A percentile compares a stretch with the other conserved stretches of the same genome.
Conservation (phyloP, 2,329 filamentous ascomycete species). For the Diaporthe destruens region DNA sequence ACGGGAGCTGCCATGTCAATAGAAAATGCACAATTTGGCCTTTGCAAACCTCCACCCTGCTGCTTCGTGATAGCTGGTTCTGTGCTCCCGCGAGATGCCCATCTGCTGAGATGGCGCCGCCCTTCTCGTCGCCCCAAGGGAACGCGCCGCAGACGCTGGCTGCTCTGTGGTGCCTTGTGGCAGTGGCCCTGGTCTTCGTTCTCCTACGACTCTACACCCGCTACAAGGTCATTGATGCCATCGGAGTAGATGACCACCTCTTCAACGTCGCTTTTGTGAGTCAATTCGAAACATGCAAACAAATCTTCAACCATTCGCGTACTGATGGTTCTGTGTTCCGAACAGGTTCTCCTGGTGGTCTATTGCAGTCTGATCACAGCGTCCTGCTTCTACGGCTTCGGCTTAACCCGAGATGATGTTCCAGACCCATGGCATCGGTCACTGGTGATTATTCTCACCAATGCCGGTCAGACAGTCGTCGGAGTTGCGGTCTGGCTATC, state of each 20-base stretch:
- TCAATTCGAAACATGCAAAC: neutral
- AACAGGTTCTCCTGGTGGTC: slow-evolving; percentile 18
- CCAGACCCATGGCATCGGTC: slow-evolving; percentile 32
- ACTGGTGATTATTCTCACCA: slow-evolving; percentile 31
- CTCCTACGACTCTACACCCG: slow-evolving; percentile 26
- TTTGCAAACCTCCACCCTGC: neutral
- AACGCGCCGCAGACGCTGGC: slow-evolving; percentile 37
- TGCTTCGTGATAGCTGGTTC: neutral
- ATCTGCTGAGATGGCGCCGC: slow-evolving; percentile 17
- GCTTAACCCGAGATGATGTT: slow-evolving; percentile 26
- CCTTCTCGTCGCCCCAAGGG: slow-evolving; percentile 35
- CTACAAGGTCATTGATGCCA: slow-evolving; percentile 32
- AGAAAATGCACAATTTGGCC: slow-evolving; percentile 2
- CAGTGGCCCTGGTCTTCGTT: slow-evolving; percentile 22
- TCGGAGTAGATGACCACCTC: slow-evolving; percentile 31
- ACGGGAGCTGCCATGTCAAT: neutral
- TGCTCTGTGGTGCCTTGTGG: slow-evolving; percentile 32
- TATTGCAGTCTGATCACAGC: slow-evolving; percentile 28
- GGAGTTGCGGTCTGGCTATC: slow-evolving; percentile 27
- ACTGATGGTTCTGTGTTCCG: neutral
- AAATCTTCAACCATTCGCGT: neutral
- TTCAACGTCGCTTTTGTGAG: slow-evolving; percentile 34
- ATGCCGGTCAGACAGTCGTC: slow-evolving; percentile 29
- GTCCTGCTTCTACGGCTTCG: slow-evolving; percentile 29
- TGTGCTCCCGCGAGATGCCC: slow-evolving; percentile 8